Evolutionary conservation across 805 yeast species (phyloP), one percentile per base, ranked within the genome.

Genomic region (Lipomyces spencermartinsiae): DNA sequence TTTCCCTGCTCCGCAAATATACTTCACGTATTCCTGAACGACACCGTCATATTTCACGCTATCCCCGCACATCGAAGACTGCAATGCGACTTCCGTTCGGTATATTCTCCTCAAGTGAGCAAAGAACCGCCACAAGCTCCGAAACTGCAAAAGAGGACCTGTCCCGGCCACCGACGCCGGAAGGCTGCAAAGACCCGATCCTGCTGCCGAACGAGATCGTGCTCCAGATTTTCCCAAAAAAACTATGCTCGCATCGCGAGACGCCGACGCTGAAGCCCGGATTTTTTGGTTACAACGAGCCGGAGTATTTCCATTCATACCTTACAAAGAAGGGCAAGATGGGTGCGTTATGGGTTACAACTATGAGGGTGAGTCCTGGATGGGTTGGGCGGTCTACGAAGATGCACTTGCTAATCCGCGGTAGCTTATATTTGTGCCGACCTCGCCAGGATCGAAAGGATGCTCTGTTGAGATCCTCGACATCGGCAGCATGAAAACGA

Each of bases 131-230:
- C 49, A n/a, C 22, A 2, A n/a, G n/a, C n/a, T 4, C 49, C 49
- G 49, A 43, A 16, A n/a, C 49, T 43, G 49, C 49, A 16, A 43
- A 43, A 0, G 49, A 62, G n/a, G 62, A 63, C 4, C 68, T 62
- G 19, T 56, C 16, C 10, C 58, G 71, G 35, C 75, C 75, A 14
- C 75, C 76, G 33, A 66, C 67, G 22, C 75, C 75, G 2, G 73
- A 59, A 19, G 76, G 76, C 35, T 72, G 71, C 10, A 65, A 63
- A 43, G 73, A 69, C n/a, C 77, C 77, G 43, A 76, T 76, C 25
- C 66, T 76, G 53, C 63, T 74, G 16, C 78, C 78, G 51, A 76
- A 76, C 66, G 78, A 76, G 60, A 62, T 74, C 35, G 70, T 76
- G 39, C 62, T 76, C 59, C 77, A 74, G 59, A 54, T 67, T 53